Conservation (phyloP, 345 rosid genomes). For the Trapa incisa region DNA sequence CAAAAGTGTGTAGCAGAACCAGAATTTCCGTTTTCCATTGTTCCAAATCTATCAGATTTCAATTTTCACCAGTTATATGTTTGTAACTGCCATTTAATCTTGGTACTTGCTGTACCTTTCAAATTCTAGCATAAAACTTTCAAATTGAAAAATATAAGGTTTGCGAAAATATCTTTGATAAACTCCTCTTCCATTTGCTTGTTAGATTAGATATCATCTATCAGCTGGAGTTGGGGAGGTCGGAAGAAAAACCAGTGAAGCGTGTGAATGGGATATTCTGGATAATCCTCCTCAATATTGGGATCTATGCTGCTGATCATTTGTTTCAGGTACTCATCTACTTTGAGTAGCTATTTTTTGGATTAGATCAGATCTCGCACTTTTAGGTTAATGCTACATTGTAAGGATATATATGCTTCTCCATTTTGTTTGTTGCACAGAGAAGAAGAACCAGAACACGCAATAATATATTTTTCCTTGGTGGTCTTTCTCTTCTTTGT, state of each 20-base stretch:
- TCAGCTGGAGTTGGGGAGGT: slow-evolving; percentile 50
- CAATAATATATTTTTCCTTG: too few relatives aligned
- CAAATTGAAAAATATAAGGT: background rate
- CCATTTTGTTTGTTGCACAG: background rate
- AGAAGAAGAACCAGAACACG: background rate
- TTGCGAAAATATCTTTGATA: background rate
- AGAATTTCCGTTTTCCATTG: background rate
- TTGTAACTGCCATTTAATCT: background rate
- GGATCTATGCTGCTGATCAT: slow-evolving; percentile 64
- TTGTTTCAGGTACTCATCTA: slow-evolving; percentile 45
- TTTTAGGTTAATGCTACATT: background rate
- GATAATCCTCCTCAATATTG: slow-evolving; percentile 80
- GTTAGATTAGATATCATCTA: slow-evolving; percentile 41
- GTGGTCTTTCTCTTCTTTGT: background rate
- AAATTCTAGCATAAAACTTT: background rate
- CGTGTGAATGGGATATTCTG: slow-evolving; percentile 63
- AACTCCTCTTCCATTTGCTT: background rate
- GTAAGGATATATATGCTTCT: background rate
- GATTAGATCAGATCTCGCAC: background rate
- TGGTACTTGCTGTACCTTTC: background rate
- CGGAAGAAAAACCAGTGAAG: slow-evolving; percentile 34
- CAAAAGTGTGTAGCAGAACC: background rate
- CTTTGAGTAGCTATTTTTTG: background rate
- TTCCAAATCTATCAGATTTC: background rate
- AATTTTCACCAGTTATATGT: background rate